These are phyloP conservation scores for Rhizophora mangle DNA, from an alignment of 345 rosid species.

Conservation along the genomic window DNA sequence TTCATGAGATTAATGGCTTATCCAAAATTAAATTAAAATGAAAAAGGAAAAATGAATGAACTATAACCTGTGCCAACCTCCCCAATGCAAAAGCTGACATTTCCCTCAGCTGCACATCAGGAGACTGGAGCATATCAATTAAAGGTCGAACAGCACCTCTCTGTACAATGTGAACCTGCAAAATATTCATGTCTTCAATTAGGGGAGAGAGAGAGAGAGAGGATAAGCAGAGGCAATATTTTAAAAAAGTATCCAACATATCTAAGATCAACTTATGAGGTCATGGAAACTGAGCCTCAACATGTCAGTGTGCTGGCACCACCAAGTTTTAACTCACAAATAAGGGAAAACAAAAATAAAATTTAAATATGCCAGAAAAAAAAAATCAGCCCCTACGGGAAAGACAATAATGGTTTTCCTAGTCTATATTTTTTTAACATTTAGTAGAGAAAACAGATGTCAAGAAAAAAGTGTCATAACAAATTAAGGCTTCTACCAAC, in stretches of 20 bases:
- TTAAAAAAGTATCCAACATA: too few relatives aligned
- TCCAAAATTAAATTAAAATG: constrained; percentile 1
- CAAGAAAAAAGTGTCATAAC: neutral
- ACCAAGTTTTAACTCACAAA: too few relatives aligned
- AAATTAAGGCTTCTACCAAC: constrained; percentile 27
- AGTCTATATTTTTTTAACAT: too few relatives aligned
- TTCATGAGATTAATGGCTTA: neutral
- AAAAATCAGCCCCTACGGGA: too few relatives aligned
- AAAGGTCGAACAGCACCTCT: constrained; percentile 96
- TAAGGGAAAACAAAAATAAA: too few relatives aligned
- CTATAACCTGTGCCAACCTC: constrained; percentile 93
- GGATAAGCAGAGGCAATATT: too few relatives aligned
- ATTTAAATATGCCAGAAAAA: too few relatives aligned
- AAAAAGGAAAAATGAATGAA: neutral
- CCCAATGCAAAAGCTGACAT: constrained; percentile 99
- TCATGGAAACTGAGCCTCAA: neutral
- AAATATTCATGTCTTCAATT: constrained; percentile 14
- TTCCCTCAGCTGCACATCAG: constrained; percentile 87
- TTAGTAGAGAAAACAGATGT: neutral
- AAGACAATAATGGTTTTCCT: too few relatives aligned
- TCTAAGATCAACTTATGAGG: neutral
- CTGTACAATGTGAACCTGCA: constrained; percentile 98
- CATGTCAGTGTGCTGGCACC: too few relatives aligned
- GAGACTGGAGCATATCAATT: constrained; percentile 90
- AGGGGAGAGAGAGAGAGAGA: neutral